phyloP scores from a whole-genome alignment of 371 early-diverging fungal species.

The Apophysomyces elegans region DNA sequence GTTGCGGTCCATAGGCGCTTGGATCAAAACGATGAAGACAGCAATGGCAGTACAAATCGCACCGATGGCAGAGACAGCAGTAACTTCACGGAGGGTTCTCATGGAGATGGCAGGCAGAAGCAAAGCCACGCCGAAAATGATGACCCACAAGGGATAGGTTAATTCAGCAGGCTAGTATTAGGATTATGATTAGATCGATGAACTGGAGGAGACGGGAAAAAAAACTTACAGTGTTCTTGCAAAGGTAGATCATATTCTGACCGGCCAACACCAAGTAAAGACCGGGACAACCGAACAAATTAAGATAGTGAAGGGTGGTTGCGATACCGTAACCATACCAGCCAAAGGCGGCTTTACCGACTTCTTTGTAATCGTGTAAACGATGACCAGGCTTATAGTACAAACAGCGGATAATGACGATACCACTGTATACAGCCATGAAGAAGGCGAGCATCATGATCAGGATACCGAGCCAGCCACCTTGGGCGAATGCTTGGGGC shows the following conservation, averaged over 20 bases:
- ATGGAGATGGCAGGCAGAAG: conserved; percentile 72
- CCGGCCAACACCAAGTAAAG: conserved; percentile 81
- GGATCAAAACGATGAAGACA: conserved; percentile 49
- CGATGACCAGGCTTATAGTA: conserved; percentile 53
- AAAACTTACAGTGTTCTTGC: conserved; percentile 36
- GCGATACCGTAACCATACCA: conserved; percentile 60
- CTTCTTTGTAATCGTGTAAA: conserved; percentile 61
- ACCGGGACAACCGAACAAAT: conserved; percentile 73
- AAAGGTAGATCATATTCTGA: conserved; percentile 59
- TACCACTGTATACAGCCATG: conserved; percentile 48
- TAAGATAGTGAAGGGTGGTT: conserved; percentile 68
- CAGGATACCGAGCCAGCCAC: conserved; percentile 53
- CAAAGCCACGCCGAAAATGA: conserved; percentile 66
- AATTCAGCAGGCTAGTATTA: conserved; percentile 21
- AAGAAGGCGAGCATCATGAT: conserved; percentile 40
- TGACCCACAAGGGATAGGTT: conserved; percentile 56
- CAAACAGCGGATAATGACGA: conserved; percentile 40
- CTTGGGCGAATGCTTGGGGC: conserved; percentile 39
- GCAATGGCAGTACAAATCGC: conserved; percentile 58
- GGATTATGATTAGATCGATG: neutral
- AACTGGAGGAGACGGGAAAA: neutral
- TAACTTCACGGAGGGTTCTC: conserved; percentile 82
- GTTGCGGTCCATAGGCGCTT: conserved; percentile 42
- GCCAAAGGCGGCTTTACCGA: conserved; percentile 72
- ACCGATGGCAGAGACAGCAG: conserved; percentile 55